A percentile compares a stretch with the other conserved stretches of the same genome.
These are phyloP conservation scores for Bassia scoparia DNA, from an alignment of 148 eudicot genomes.

Conservation along the genomic window DNA sequence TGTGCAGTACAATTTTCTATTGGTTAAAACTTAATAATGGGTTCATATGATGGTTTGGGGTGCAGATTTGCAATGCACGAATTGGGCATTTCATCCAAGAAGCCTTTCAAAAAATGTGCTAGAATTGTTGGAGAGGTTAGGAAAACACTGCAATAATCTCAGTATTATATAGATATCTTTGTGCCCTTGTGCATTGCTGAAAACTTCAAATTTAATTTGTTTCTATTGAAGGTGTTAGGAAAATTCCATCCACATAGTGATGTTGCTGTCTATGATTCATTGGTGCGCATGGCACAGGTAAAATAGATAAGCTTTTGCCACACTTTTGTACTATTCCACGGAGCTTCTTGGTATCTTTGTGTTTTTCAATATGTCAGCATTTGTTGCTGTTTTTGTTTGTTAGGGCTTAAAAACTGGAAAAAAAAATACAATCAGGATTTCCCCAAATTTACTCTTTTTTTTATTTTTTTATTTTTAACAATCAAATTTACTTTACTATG, in stretches of 20 bases:
- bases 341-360: background rate
- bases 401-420: no score
- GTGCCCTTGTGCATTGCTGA: slow-evolving; percentile 7
- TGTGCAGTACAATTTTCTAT: slow-evolving; percentile 6
- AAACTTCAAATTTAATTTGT: slow-evolving; percentile 12
- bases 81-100: slow-evolving; percentile 87
- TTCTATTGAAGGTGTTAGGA: slow-evolving; percentile 67
- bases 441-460: no score
- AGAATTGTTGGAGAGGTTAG: slow-evolving; percentile 98
- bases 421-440: no score
- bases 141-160: slow-evolving; percentile 5
- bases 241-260: slow-evolving; percentile 99
- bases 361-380: background rate
- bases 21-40: background rate
- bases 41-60: background rate
- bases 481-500: background rate
- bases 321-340: background rate
- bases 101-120: slow-evolving; percentile 94
- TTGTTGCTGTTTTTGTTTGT: background rate
- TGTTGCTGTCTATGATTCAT: slow-evolving; percentile 86
- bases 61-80: slow-evolving; percentile 96
- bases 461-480: no score
- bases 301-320: slow-evolving; percentile 3
- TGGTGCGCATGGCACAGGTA: slow-evolving; percentile 99
- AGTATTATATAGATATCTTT: slow-evolving; percentile 1